Conservation (phyloP, 2,329 filamentous ascomycete genomes). For the Arthroderma uncinatum region DNA sequence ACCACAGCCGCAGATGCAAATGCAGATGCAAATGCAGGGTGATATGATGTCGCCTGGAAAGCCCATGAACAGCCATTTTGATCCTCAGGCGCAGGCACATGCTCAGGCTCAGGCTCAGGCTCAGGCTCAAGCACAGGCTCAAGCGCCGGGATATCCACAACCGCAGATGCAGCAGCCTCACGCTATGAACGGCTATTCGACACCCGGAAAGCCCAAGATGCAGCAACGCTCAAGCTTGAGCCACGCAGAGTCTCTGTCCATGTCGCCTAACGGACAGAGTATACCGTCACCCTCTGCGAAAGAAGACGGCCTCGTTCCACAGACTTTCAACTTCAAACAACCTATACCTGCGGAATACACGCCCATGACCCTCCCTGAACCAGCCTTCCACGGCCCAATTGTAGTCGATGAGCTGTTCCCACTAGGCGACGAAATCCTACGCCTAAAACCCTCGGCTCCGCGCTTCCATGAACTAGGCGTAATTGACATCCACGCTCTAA, state of each 20-base stretch:
- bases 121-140: not conserved
- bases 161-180: slow-evolving; percentile 9
- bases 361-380: slow-evolving; percentile 36
- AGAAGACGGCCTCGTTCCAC: slow-evolving; percentile 11
- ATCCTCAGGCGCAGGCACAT: slow-evolving; percentile 25
- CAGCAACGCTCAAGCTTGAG: slow-evolving; percentile 21
- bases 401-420: slow-evolving; percentile 54
- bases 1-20: slow-evolving; percentile 8
- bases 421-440: slow-evolving; percentile 55
- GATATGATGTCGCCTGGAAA: slow-evolving; percentile 33
- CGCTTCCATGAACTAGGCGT: slow-evolving; percentile 66
- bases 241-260: slow-evolving; percentile 18
- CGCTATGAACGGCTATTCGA: not conserved
- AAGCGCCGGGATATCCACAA: slow-evolving; percentile 3
- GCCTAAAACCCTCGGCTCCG: slow-evolving; percentile 64
- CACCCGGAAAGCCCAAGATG: not conserved
- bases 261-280: slow-evolving; percentile 17
- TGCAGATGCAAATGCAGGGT: slow-evolving; percentile 34
- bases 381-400: slow-evolving; percentile 59
- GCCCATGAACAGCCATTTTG: slow-evolving; percentile 39
- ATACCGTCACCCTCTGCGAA: slow-evolving; percentile 17
- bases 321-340: slow-evolving; percentile 5
- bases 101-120: not conserved
- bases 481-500: slow-evolving; percentile 82
- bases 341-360: slow-evolving; percentile 34